These are phyloP conservation scores for Boechera stricta DNA, from an alignment of 345 rosid species.

Conservation along the genomic window DNA sequence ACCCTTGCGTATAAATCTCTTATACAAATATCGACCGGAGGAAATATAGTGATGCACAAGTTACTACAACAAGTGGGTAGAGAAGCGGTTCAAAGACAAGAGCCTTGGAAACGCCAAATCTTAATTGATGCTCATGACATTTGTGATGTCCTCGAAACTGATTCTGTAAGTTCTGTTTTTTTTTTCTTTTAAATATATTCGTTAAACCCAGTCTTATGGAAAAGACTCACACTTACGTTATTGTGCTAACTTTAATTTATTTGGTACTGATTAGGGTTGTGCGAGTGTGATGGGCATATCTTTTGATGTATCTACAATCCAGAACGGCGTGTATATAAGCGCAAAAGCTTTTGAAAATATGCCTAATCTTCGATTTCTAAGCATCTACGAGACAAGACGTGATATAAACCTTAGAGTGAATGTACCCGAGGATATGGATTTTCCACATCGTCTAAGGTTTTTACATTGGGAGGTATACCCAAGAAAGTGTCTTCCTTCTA, in stretches of 20 bases:
- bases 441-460: conserved; percentile 27
- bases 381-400: background rate
- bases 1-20: no score
- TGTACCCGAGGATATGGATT: conserved; percentile 7
- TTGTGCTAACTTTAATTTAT: background rate
- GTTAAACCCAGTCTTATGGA: background rate
- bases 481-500: conserved; percentile 21
- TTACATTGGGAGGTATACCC: conserved; percentile 42
- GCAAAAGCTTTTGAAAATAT: background rate
- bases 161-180: background rate
- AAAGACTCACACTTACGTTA: background rate
- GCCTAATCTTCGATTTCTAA: background rate
- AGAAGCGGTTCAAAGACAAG: no score
- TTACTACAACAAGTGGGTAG: no score
- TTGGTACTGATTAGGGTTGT: background rate
- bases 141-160: no score
- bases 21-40: no score
- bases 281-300: conserved; percentile 25
- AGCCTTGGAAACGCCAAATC: no score
- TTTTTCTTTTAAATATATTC: background rate
- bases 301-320: conserved; percentile 12
- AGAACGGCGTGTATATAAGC: background rate
- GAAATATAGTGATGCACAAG: no score
- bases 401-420: background rate
- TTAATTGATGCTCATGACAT: no score